phyloP scores from a whole-genome alignment of 2,329 filamentous ascomycete genomes.

The Talaromyces piceae region DNA sequence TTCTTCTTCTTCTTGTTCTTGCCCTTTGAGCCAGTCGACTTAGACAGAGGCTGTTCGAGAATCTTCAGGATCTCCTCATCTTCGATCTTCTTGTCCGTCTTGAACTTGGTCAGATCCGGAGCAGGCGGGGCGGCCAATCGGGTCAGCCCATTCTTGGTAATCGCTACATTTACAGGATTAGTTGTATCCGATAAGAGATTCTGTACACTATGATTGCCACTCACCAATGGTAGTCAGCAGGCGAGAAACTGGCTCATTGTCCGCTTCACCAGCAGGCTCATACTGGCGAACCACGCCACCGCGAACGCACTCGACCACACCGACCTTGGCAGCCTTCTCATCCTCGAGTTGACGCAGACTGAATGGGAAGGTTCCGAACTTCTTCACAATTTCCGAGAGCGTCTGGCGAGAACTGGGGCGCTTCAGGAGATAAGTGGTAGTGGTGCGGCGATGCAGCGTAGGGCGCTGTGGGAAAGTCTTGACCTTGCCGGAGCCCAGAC shows the following conservation, averaged over 20 bases:
- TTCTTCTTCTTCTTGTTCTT: conserved; percentile 93
- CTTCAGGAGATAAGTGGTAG: conserved; percentile 87
- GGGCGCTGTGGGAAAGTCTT: conserved; percentile 83
- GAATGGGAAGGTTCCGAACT: conserved; percentile 97
- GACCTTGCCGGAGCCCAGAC: conserved; percentile 85
- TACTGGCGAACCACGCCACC: conserved; percentile 90
- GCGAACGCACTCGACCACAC: conserved; percentile 92
- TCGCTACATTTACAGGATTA: conserved; percentile 51
- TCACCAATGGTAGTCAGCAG: conserved; percentile 88
- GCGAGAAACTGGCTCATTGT: conserved; percentile 73
- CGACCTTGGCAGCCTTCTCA: conserved; percentile 90
- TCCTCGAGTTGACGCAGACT: conserved; percentile 94
- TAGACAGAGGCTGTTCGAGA: conserved; percentile 68
- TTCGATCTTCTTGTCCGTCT: conserved; percentile 95
- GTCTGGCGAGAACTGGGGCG: conserved; percentile 87
- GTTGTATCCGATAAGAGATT: conserved; percentile 16
- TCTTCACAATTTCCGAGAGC: conserved; percentile 90
- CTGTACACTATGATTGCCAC: conserved; percentile 28
- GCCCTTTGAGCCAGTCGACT: conserved; percentile 55
- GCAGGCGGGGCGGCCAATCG: conserved; percentile 71
- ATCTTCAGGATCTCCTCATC: conserved; percentile 89
- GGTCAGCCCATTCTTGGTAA: conserved; percentile 95
- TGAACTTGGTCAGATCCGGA: conserved; percentile 71
- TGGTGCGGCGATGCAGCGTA: conserved; percentile 88
- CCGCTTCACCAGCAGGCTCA: conserved; percentile 91